Evolutionary conservation across 768 basidiomycete genomes (phyloP).

Genomic region (Termitomyces sp.): DNA sequence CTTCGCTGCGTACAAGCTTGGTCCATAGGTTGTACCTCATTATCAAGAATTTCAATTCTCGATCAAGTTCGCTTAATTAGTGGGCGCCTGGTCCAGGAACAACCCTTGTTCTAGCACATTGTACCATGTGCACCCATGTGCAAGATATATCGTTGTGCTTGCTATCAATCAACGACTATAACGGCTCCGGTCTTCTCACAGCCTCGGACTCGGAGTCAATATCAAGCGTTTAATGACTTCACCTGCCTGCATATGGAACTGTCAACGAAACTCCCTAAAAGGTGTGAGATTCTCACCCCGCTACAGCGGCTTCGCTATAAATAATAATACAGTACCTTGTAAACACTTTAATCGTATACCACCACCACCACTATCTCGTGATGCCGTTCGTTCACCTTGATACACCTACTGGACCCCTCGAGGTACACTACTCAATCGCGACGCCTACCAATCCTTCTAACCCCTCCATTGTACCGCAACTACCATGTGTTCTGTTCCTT

Average conservation of each 20-base stretch:
- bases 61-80: background rate
- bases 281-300: background rate
- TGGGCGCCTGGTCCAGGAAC: background rate
- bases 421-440: slow-evolving; percentile 16
- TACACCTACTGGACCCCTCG: slow-evolving; percentile 14
- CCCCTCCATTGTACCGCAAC: slow-evolving; percentile 10
- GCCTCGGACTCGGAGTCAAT: background rate
- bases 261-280: slow-evolving; percentile 1
- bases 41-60: background rate
- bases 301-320: background rate
- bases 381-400: slow-evolving; percentile 15
- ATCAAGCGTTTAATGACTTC: background rate
- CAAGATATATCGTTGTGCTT: background rate
- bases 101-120: background rate
- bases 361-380: background rate
- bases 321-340: background rate
- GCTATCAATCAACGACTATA: background rate
- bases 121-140: background rate
- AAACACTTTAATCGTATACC: background rate
- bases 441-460: slow-evolving; percentile 16
- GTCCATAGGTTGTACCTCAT: background rate
- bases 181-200: slow-evolving; percentile 8
- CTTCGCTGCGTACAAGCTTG: background rate
- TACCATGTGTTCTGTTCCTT: slow-evolving; percentile 18
- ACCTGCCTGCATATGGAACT: background rate